These are phyloP conservation scores for Phytophthora foliorum DNA, from an alignment of 352 stramenopile species.

Conservation along the genomic window DNA sequence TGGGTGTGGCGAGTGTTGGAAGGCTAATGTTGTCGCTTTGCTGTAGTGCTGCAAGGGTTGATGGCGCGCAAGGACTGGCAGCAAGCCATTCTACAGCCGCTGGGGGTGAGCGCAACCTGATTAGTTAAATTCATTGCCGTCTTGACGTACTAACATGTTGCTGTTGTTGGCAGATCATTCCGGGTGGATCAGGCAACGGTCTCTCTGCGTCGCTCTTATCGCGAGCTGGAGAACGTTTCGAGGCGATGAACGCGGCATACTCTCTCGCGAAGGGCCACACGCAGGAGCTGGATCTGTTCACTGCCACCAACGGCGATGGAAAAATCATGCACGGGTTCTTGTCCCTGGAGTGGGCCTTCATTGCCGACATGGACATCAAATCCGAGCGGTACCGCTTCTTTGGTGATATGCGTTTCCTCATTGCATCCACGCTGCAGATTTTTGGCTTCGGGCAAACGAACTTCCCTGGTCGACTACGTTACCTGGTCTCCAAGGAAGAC, in stretches of 20 bases:
- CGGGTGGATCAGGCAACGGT: slow-evolving; percentile 74
- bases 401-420: slow-evolving; percentile 65
- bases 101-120: slow-evolving; percentile 52
- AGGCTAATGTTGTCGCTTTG: slow-evolving; percentile 17
- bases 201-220: slow-evolving; percentile 65
- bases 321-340: slow-evolving; percentile 83
- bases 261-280: slow-evolving; percentile 69
- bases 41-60: slow-evolving; percentile 77
- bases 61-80: slow-evolving; percentile 73
- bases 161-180: slow-evolving; percentile 43
- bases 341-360: slow-evolving; percentile 88
- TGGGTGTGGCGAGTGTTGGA: not conserved
- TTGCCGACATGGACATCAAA: slow-evolving; percentile 82
- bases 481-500: slow-evolving; percentile 45
- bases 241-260: slow-evolving; percentile 67
- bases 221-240: slow-evolving; percentile 55
- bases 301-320: slow-evolving; percentile 50
- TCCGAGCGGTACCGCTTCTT: slow-evolving; percentile 71
- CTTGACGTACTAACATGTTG: slow-evolving; percentile 2
- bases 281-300: slow-evolving; percentile 77
- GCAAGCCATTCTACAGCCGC: slow-evolving; percentile 58
- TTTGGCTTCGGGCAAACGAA: slow-evolving; percentile 46
- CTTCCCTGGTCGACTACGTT: slow-evolving; percentile 53
- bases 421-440: slow-evolving; percentile 52
- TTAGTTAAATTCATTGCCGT: not conserved